Evolutionary conservation across 2,329 filamentous ascomycete species (phyloP), one percentile per base, ranked within the genome.

Genomic region (Cladophialophora psammophila): DNA sequence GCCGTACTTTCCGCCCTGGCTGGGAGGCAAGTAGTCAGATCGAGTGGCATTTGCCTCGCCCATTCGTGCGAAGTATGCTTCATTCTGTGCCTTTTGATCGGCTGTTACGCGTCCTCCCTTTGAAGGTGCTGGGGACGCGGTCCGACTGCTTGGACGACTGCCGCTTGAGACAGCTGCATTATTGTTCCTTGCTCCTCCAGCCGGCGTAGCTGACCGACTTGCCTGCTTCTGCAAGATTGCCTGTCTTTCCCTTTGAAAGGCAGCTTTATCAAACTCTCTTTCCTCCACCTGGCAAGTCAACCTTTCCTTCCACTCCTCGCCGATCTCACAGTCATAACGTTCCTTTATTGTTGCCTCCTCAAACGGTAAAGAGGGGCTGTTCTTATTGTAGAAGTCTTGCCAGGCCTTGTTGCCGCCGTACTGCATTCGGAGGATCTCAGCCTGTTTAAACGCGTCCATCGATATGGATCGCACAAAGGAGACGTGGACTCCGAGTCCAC

Each of bases 401-500:
- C 93, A 98, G 15, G 89, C 86, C 69, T 91, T 89, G 80, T 99
- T 99, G 62, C 95, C 95, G 54, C 94, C 95, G 26, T 91, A 84
- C 66, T 94, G 88, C 95, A 99, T 98, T 72, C 94, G 91, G 80
- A 92, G 90, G 75, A 98, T 94, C 81, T 99, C 95, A 75, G 87
- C 87, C 71, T 89, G 88, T 80, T 99, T 99, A 85, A 99, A 98
- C 65, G 93, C 93, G 82, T 99, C 95, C 95, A 99, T 99, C 69
- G 93, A 97, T 76, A 98, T 95, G 75, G 91, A 95, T 67, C 95
- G 91, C 71, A 99, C 94, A 82, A 99, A 99, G 78, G 93, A 97
- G 79, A 99, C 97, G 84, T 99, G 95, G 40, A 99, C 95, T 69
- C 95, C 95, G 35, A 99, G 88, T 2, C 93, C 93, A 70, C 95